Evolutionary conservation across 176 grass and related monocot species (phyloP).

Genomic region (Luzula sylvatica): DNA sequence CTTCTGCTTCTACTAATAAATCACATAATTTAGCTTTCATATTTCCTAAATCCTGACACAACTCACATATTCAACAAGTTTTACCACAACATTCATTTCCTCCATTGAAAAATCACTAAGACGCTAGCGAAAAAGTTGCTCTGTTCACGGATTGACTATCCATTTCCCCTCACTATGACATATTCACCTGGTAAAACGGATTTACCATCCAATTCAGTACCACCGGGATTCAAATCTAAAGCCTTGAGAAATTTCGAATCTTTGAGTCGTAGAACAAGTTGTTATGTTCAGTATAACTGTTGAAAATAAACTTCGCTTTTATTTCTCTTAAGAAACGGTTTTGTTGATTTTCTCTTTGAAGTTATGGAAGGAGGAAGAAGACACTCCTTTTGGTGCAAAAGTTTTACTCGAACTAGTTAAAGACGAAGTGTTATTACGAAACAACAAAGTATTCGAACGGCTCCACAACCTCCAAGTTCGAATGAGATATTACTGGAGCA

Average conservation of each 20-base stretch:
- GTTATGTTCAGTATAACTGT: slow-evolving; percentile 31
- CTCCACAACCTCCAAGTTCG: no score
- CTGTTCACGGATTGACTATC: slow-evolving; percentile 15
- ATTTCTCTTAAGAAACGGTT: slow-evolving; percentile 27
- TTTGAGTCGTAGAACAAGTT: slow-evolving; percentile 63
- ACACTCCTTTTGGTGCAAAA: slow-evolving; percentile 4
- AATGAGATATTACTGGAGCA: no score
- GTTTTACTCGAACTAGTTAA: slow-evolving; percentile 6
- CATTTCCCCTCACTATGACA: slow-evolving; percentile 4
- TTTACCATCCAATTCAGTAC: slow-evolving; percentile 44
- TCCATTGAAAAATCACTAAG: slow-evolving; percentile 52
- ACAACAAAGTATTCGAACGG: no score
- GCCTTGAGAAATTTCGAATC: slow-evolving; percentile 49
- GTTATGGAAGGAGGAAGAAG: slow-evolving; percentile 11
- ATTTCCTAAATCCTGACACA: slow-evolving; percentile 20
- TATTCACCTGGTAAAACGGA: slow-evolving; percentile 26
- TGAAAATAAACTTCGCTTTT: slow-evolving; percentile 41
- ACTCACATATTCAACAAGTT: slow-evolving; percentile 41
- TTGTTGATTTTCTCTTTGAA: slow-evolving; percentile 27
- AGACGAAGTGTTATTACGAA: background rate
- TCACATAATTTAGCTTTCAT: background rate
- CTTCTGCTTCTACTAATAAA: slow-evolving; percentile 15
- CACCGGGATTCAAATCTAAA: slow-evolving; percentile 39
- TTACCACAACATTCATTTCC: slow-evolving; percentile 48
- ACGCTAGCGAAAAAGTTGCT: no score